Base-by-base conservation (phyloP, 169 alveolate species). In the Besnoitia besnoiti region DNA sequence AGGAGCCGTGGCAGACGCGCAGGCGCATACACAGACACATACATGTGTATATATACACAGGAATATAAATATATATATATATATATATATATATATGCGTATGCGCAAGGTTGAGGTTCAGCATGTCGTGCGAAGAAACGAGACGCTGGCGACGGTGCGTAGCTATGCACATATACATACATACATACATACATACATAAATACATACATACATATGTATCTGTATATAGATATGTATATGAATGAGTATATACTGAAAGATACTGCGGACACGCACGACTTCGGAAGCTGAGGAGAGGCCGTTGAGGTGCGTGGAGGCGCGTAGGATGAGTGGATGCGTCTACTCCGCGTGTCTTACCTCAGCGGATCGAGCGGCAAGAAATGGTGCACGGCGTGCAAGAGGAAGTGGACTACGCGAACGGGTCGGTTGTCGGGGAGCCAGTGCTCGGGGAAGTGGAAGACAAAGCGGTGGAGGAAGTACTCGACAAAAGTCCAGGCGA, bases 311-410 rank as follows among this genome's bases (percentile, higher is more conserved):
- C n/a, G n/a, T n/a, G n/a, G n/a, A n/a, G n/a, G n/a, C n/a, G n/a
- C n/a, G n/a, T n/a, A n/a, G n/a, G n/a, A n/a, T n/a, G n/a, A n/a
- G n/a, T n/a, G n/a, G n/a, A n/a, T n/a, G n/a, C n/a, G n/a, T n/a
- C n/a, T n/a, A n/a, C 35, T 3, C 50, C 24, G 5, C 19, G 37
- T 2, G 21, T 16, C 85, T 10, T 46, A 87, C 91, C 97, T 90
- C 24, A 92, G 44, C 37, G 90, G 94, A 67, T 96, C 98, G 95
- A 95, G 91, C 27, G 98, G 98, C 94, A 94, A 95, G 50, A 96
- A 95, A 90, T 96, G 98, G 85, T 96, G 98, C 30, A 96, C 95
- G 21, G 97, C 96, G 61, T 96, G 98, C 62, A 94, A 35, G 24
- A 93, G 62, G 89, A 94, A 96, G 91, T 96, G 98, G 8, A 92